Evolutionary conservation across 2,329 filamentous ascomycete genomes (phyloP).

Genomic region (Calycina marina): DNA sequence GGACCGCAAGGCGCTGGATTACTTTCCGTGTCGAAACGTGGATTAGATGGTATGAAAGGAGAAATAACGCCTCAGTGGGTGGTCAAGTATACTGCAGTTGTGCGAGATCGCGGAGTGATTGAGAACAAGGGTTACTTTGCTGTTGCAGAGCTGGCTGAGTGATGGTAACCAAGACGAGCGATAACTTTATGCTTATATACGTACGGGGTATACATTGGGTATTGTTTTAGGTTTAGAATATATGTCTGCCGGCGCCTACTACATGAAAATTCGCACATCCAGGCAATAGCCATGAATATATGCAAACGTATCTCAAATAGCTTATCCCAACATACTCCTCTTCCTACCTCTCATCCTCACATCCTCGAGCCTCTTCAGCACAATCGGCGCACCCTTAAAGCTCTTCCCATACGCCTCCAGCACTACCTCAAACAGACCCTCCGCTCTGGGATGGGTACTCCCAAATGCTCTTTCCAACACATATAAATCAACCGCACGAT

Average conservation of each 20-base stretch:
- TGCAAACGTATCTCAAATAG: too few relatives aligned
- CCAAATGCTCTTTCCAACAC: conserved; percentile 89
- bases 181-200: not conserved
- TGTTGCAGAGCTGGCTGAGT: conserved; percentile 51
- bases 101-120: conserved; percentile 84
- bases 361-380: conserved; percentile 74
- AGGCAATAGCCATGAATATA: too few relatives aligned
- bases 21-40: conserved; percentile 36
- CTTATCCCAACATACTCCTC: conserved; percentile 84
- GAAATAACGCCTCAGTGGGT: conserved; percentile 87
- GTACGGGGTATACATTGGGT: too few relatives aligned
- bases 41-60: conserved; percentile 48
- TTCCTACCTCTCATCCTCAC: conserved; percentile 90
- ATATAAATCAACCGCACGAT: conserved; percentile 90
- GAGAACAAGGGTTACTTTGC: conserved; percentile 99
- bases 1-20: conserved; percentile 61
- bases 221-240: too few relatives aligned
- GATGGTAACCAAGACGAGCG: conserved; percentile 1
- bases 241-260: too few relatives aligned
- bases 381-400: conserved; percentile 60
- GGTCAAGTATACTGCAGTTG: conserved; percentile 91
- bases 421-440: conserved; percentile 59
- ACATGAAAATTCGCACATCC: too few relatives aligned
- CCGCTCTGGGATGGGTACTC: conserved; percentile 81
- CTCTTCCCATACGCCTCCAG: conserved; percentile 58